Conservation (phyloP, 2,329 filamentous ascomycete genomes). For the Dactylella cylindrospora region DNA sequence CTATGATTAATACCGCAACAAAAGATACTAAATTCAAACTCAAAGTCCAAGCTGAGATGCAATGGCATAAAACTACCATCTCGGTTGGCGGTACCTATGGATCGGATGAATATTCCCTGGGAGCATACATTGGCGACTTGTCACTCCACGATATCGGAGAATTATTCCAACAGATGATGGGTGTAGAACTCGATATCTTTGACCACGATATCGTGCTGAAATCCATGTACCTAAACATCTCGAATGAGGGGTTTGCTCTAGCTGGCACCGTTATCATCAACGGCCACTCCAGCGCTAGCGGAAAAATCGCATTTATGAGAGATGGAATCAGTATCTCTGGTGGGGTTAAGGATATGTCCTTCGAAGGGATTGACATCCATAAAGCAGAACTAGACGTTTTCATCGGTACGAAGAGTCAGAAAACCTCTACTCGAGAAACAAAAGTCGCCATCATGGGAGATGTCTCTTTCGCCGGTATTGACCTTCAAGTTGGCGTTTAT, state of each 20-base stretch:
- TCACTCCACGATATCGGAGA: slow-evolving; percentile 32
- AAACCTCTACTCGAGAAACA: slow-evolving; percentile 31
- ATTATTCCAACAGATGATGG: slow-evolving; percentile 43
- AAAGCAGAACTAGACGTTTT: slow-evolving; percentile 39
- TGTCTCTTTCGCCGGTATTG: slow-evolving; percentile 27
- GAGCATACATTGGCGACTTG: slow-evolving; percentile 1
- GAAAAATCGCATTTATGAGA: slow-evolving; percentile 29
- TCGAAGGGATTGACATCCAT: slow-evolving; percentile 35
- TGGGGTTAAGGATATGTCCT: slow-evolving; percentile 24
- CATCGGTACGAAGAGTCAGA: slow-evolving; percentile 25
- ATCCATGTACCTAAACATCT: slow-evolving; percentile 26
- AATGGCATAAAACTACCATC: slow-evolving; percentile 4
- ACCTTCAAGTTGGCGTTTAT: slow-evolving; percentile 39
- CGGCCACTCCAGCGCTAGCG: slow-evolving; percentile 29
- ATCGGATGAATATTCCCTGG: not conserved
- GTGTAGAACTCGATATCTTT: slow-evolving; percentile 35
- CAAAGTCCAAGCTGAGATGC: slow-evolving; percentile 3
- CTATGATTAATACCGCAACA: not conserved
- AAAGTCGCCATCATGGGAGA: slow-evolving; percentile 43
- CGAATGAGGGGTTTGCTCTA: slow-evolving; percentile 20
- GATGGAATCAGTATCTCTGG: slow-evolving; percentile 43
- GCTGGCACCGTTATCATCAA: slow-evolving; percentile 34
- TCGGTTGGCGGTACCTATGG: not conserved
- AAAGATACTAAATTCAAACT: slow-evolving; percentile 4
- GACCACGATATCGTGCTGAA: slow-evolving; percentile 39